phyloP scores from a whole-genome alignment of 1,284 basidiomycete genomes.

The Moesziomyces sp. region DNA sequence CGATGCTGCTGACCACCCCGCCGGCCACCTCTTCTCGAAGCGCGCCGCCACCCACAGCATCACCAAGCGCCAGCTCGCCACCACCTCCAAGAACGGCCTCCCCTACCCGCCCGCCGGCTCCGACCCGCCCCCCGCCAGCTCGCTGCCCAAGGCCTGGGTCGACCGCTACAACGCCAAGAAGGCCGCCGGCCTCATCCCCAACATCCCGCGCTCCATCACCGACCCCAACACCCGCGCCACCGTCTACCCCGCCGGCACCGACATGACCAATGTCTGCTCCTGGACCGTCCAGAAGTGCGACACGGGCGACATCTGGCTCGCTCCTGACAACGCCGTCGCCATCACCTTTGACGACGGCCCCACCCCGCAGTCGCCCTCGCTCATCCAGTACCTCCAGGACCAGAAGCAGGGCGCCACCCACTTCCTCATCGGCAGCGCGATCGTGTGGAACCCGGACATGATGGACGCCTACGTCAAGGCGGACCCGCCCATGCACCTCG shows the following conservation, averaged over 20 bases:
- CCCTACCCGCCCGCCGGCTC: conserved; percentile 53
- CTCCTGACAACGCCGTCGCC: conserved; percentile 52
- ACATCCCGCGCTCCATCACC: conserved; percentile 73
- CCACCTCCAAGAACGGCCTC: conserved; percentile 52
- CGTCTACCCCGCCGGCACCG: conserved; percentile 51
- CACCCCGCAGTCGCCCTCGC: conserved; percentile 67
- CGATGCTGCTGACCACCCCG: conserved; percentile 37
- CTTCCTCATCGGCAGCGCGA: conserved; percentile 83
- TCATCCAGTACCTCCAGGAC: conserved; percentile 74
- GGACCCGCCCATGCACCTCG: conserved; percentile 74
- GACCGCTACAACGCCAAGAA: conserved; percentile 75
- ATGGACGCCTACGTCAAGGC: conserved; percentile 73
- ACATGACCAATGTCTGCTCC: conserved; percentile 55
- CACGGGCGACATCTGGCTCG: conserved; percentile 56
- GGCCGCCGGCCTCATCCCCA: conserved; percentile 78
- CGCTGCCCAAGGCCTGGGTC: conserved; percentile 72
- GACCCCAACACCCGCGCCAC: conserved; percentile 41
- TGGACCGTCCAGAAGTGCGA: conserved; percentile 60
- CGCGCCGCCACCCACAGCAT: conserved; percentile 36
- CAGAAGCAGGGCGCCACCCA: conserved; percentile 76
- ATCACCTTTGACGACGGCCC: conserved; percentile 78
- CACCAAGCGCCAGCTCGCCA: conserved; percentile 44
- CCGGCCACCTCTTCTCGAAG: conserved; percentile 47
- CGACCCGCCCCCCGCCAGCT: conserved; percentile 44
- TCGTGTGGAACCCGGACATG: conserved; percentile 73